These are phyloP conservation scores for Speleostelium caveatum DNA, from an alignment of 78 protist species.

Conservation along the genomic window DNA sequence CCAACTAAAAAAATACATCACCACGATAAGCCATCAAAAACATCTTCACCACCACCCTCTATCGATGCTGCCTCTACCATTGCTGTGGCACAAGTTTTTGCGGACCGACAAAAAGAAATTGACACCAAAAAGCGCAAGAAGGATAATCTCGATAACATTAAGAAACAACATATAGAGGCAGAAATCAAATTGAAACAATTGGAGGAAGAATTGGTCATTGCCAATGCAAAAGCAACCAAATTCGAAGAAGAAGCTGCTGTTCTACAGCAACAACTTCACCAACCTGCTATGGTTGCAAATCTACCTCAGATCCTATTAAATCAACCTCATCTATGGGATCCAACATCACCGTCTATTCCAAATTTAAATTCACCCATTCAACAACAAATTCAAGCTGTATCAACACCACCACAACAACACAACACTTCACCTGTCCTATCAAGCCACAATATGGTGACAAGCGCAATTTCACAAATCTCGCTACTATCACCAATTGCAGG, in stretches of 20 bases:
- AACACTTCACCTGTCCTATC: constrained; percentile 9
- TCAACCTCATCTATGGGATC: constrained; percentile 43
- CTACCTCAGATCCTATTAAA: constrained; percentile 15
- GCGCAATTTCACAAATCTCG: constrained; percentile 41
- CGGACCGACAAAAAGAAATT: constrained; percentile 62
- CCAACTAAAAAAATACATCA: constrained; percentile 1
- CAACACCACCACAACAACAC: constrained; percentile 2
- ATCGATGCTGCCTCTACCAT: constrained; percentile 55
- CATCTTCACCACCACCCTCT: constrained; percentile 14
- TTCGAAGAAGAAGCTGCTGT: constrained; percentile 71
- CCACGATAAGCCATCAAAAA: not conserved
- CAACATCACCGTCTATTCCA: not conserved
- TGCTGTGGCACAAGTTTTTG: constrained; percentile 69
- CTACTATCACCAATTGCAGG: constrained; percentile 35
- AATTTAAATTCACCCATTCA: not conserved
- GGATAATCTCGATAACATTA: constrained; percentile 52
- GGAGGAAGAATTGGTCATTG: constrained; percentile 49
- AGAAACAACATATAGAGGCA: constrained; percentile 58
- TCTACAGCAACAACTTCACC: constrained; percentile 37
- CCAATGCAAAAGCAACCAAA: constrained; percentile 77
- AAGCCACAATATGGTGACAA: constrained; percentile 1
- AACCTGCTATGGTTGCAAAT: not conserved
- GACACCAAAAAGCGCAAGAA: constrained; percentile 71
- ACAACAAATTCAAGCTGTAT: not conserved
- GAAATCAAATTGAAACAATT: constrained; percentile 44